Percentiles rank a stretch among this genome's conserved stretches.
Conservation (phyloP, 179 eudicot species). For the Silene noctiflora region DNA sequence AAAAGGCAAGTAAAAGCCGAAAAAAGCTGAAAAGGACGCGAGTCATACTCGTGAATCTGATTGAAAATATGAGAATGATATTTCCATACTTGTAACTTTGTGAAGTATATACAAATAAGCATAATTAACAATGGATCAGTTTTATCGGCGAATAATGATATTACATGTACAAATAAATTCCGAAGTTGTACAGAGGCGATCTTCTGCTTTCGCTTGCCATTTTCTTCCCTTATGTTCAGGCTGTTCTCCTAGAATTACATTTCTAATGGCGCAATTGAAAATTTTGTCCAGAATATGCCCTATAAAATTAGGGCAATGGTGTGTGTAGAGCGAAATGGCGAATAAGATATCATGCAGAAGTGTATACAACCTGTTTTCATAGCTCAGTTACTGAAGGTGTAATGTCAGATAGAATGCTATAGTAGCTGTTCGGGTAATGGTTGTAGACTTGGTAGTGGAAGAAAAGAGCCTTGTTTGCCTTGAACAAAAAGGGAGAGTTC, state of each 20-base stretch:
- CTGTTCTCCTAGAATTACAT: background rate
- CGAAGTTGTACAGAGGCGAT: slow-evolving; percentile 25
- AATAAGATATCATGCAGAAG: slow-evolving; percentile 1
- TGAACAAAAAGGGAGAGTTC: slow-evolving; percentile 69
- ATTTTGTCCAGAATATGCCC: slow-evolving; percentile 9
- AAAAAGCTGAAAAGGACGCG: slow-evolving; percentile 11
- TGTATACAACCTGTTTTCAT: background rate
- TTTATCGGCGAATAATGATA: slow-evolving; percentile 22
- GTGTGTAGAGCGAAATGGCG: slow-evolving; percentile 5
- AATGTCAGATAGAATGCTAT: slow-evolving; percentile 1
- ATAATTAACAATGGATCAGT: slow-evolving; percentile 23
- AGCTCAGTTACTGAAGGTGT: background rate
- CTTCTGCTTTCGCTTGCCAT: slow-evolving; percentile 9
- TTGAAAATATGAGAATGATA: slow-evolving; percentile 15
- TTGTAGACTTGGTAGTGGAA: slow-evolving; percentile 40
- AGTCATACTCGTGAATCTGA: slow-evolving; percentile 8
- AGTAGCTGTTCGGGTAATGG: slow-evolving; percentile 30
- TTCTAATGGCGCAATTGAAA: slow-evolving; percentile 5
- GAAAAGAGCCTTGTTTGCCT: slow-evolving; percentile 60
- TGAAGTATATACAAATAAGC: slow-evolving; percentile 25
- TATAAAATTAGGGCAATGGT: slow-evolving; percentile 14
- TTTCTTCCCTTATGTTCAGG: slow-evolving; percentile 4
- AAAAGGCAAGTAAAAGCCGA: background rate
- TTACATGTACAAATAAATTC: slow-evolving; percentile 30
- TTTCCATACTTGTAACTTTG: slow-evolving; percentile 16